These are phyloP conservation scores for Mycosphaerella sp. DNA, from an alignment of 2,329 filamentous ascomycete species.

Conservation along the genomic window DNA sequence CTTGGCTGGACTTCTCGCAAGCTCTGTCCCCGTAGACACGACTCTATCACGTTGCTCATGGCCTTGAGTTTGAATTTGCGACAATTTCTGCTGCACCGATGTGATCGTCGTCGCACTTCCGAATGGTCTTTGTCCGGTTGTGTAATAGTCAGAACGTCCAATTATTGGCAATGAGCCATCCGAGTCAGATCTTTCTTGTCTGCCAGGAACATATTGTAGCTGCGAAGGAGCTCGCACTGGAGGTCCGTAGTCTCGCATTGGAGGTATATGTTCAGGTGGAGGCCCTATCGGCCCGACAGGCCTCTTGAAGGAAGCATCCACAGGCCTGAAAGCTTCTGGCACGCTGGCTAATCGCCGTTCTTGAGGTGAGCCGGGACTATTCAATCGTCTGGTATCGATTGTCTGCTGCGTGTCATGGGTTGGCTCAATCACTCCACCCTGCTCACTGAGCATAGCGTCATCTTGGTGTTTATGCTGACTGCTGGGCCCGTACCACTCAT, in stretches of 20 bases:
- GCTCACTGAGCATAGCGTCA: not conserved
- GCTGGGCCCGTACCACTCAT: slow-evolving; percentile 25
- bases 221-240: not conserved
- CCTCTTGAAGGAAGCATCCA: slow-evolving; percentile 20
- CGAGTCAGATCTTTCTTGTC: slow-evolving; percentile 4
- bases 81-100: slow-evolving; percentile 12
- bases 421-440: not conserved
- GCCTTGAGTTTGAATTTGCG: slow-evolving; percentile 3
- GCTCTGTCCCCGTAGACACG: slow-evolving; percentile 21
- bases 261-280: slow-evolving; percentile 2
- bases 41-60: slow-evolving; percentile 2
- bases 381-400: slow-evolving; percentile 19
- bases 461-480: not conserved
- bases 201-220: not conserved
- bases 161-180: slow-evolving; percentile 8
- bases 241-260: slow-evolving; percentile 8
- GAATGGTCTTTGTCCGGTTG: slow-evolving; percentile 11
- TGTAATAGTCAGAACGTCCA: slow-evolving; percentile 11
- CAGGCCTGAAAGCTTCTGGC: slow-evolving; percentile 25
- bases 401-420: not conserved
- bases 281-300: slow-evolving; percentile 20
- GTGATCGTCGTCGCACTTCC: slow-evolving; percentile 13
- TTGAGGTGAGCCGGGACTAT: slow-evolving; percentile 19
- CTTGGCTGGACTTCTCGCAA: slow-evolving; percentile 24
- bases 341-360: slow-evolving; percentile 15